phyloP scores from a whole-genome alignment of 306 rosid species.

The Geum urbanum region DNA sequence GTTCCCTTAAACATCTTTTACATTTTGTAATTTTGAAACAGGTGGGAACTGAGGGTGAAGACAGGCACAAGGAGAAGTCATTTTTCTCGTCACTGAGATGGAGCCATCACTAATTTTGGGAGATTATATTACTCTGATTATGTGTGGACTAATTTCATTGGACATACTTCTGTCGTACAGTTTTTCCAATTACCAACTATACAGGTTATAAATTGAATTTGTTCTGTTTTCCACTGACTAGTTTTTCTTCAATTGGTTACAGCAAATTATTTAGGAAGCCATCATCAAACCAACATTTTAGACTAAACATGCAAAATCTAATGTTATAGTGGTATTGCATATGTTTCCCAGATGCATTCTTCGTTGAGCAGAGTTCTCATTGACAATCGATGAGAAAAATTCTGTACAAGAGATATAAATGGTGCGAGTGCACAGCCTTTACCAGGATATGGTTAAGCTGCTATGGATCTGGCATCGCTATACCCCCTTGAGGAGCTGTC shows the following conservation, averaged over 20 bases:
- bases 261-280: background rate
- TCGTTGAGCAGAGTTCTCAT: background rate
- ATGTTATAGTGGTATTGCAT: background rate
- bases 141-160: slow-evolving; percentile 12
- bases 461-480: background rate
- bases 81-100: slow-evolving; percentile 65
- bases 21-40: slow-evolving; percentile 31
- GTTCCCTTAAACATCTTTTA: background rate
- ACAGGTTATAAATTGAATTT: background rate
- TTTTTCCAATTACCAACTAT: background rate
- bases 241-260: background rate
- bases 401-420: background rate
- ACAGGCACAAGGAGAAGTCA: slow-evolving; percentile 48
- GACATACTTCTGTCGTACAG: slow-evolving; percentile 23
- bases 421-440: background rate
- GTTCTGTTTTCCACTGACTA: background rate
- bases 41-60: slow-evolving; percentile 47
- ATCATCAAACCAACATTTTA: background rate
- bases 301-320: background rate
- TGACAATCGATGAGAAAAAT: background rate
- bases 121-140: slow-evolving; percentile 8
- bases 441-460: background rate
- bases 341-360: background rate
- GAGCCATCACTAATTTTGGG: slow-evolving; percentile 37
- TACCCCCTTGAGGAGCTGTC: slow-evolving; percentile 46